Conservation (phyloP, 2,329 filamentous ascomycete species). For the Eurotiales sp. region DNA sequence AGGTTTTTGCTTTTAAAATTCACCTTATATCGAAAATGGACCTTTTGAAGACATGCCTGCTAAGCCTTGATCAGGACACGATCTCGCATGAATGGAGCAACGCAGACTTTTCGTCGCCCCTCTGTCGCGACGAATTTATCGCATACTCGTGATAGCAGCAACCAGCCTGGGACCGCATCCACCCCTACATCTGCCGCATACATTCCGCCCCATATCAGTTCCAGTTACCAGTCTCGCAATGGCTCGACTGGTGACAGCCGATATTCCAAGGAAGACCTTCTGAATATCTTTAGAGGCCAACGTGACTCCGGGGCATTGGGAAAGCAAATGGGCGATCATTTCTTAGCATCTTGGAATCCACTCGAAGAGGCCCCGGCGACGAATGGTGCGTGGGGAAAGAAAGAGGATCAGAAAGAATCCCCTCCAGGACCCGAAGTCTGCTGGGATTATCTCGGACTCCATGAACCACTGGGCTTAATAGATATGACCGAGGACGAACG, state of each 20-base stretch:
- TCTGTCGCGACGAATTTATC: constrained; percentile 57
- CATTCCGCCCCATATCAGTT: constrained; percentile 59
- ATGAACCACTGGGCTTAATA: constrained; percentile 67
- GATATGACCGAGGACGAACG: constrained; percentile 67
- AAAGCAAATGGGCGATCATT: constrained; percentile 64
- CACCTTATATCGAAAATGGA: no score
- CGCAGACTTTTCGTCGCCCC: constrained; percentile 63
- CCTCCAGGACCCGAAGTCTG: constrained; percentile 84
- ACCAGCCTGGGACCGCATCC: constrained; percentile 36
- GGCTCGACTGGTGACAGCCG: constrained; percentile 55
- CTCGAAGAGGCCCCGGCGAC: constrained; percentile 61
- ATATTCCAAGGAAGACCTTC: constrained; percentile 75
- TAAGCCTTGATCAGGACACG: constrained; percentile 50
- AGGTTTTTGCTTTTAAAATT: constrained; percentile 44
- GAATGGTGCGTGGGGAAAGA: constrained; percentile 71
- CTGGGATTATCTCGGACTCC: constrained; percentile 73
- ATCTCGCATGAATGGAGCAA: constrained; percentile 60
- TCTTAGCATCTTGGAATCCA: constrained; percentile 75
- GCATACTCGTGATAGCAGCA: constrained; percentile 40
- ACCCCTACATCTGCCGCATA: constrained; percentile 48
- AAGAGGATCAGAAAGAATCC: constrained; percentile 67
- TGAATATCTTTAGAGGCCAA: constrained; percentile 66
- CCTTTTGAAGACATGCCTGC: constrained; percentile 11
- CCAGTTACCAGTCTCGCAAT: constrained; percentile 51
- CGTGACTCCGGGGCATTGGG: constrained; percentile 52